Evolutionary conservation across 2,329 filamentous ascomycete genomes (phyloP), one percentile per base, ranked within the genome.

Genomic region (Dactylonectria macrodidyma): DNA sequence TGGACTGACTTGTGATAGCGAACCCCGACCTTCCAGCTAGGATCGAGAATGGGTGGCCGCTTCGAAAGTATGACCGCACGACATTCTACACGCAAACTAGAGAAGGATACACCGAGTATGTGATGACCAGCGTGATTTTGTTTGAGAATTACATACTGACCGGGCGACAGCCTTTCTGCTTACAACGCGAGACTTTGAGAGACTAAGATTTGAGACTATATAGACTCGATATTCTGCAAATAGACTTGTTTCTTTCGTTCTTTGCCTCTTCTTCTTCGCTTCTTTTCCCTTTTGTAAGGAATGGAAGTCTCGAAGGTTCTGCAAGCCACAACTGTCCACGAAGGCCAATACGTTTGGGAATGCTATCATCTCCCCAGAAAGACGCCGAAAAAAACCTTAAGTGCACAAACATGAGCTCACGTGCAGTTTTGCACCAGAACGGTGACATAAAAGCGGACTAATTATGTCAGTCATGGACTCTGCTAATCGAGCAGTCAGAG

Each of bases 11-110:
- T 46, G 24, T 59, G 11, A 5, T 2, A 75, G 73, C 73, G 12
- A 75, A 75, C 66, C 73, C 73, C 11, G 73, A 75, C 51, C 63
- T 75, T 7, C 73, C 73, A 5, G 73, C 70, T 9, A 67, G 73
- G 30, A 75, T 75, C n/a, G 38, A 74, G 63, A 75, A 75, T 24
- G 65, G 66, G 8, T 75, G 73, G 73, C 68, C 71, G 4, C 57
- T 75, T 19, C 66, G 56, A 24, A 73, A 71, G 24, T 75, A 75
- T 26, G 71, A 75, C 24, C 62, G 73, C 4, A 66, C 67, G 9
- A 55, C 69, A 12, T 75, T 75, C 50, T 75, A 75, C 14, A 74
- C 71, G 0, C 62, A 67, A 7, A 62, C 62, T 34, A 54, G 62
- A 36, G 67, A 67, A 44, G 73, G 73, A 11, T 75, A 75, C 12